A percentile compares a stretch with the other conserved stretches of the same genome.
These are phyloP conservation scores for Mycena epipterygia DNA, from an alignment of 768 basidiomycete genomes.

Conservation along the genomic window DNA sequence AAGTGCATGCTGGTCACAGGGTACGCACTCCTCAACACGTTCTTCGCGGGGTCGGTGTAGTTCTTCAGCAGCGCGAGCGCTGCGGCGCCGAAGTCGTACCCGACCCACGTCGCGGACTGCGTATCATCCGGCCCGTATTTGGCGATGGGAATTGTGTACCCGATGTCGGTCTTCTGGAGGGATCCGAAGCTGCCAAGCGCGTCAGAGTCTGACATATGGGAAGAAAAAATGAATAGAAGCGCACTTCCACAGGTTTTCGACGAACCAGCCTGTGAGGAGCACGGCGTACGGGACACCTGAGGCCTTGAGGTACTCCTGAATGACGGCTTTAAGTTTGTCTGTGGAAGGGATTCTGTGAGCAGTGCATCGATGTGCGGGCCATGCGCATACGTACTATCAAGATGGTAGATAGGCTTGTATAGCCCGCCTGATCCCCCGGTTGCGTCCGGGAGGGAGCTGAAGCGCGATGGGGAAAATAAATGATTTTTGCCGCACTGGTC, in stretches of 20 bases:
- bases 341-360: neutral
- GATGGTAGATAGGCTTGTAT: neutral
- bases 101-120: slow-evolving; percentile 33
- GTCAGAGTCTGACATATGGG: neutral
- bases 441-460: neutral
- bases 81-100: slow-evolving; percentile 26
- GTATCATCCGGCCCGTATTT: slow-evolving; percentile 9
- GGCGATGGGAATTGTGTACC: slow-evolving; percentile 24
- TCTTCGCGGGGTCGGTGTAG: slow-evolving; percentile 18
- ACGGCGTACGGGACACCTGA: slow-evolving; percentile 31
- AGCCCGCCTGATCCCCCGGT: neutral
- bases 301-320: slow-evolving; percentile 28
- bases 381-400: neutral
- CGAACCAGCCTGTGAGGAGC: slow-evolving; percentile 28
- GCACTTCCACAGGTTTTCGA: slow-evolving; percentile 35
- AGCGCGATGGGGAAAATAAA: too few relatives aligned
- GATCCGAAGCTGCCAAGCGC: neutral
- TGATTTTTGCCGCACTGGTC: slow-evolving; percentile 22
- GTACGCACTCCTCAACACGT: slow-evolving; percentile 25
- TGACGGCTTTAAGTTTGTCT: slow-evolving; percentile 35
- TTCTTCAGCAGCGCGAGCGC: slow-evolving; percentile 34
- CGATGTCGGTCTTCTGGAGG: slow-evolving; percentile 22
- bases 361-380: neutral
- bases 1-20: slow-evolving; percentile 28
- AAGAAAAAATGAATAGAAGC: neutral